Conservation (phyloP, 148 eudicot genomes). For the Selenicereus undatus region DNA sequence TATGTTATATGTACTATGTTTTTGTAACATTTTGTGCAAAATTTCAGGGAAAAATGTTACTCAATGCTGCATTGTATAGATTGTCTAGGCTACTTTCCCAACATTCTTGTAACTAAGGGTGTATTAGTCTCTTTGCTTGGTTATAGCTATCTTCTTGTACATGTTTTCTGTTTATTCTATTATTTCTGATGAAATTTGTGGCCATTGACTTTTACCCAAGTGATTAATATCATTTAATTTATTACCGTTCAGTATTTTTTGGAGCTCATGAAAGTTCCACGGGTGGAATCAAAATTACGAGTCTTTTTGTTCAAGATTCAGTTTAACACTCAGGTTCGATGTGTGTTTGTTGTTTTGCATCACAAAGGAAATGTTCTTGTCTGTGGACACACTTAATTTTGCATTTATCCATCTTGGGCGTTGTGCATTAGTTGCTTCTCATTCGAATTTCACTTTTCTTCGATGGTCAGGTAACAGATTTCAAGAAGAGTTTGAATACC, state of each 20-base stretch:
- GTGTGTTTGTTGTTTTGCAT: constrained; percentile 15
- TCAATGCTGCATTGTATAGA: not conserved
- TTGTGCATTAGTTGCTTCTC: constrained; percentile 8
- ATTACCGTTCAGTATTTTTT: constrained; percentile 57
- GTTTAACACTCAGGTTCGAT: constrained; percentile 76
- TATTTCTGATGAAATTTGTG: not conserved
- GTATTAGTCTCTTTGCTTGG: not conserved
- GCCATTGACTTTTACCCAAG: not conserved
- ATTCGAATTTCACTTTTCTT: constrained; percentile 4
- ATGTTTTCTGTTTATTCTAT: too few relatives aligned
- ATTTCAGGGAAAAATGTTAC: not conserved
- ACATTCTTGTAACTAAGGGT: not conserved
- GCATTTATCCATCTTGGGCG: not conserved
- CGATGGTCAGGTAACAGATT: constrained; percentile 62
- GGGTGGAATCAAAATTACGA: constrained; percentile 88
- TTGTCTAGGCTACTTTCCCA: not conserved
- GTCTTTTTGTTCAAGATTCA: constrained; percentile 95
- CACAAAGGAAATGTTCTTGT: constrained; percentile 3
- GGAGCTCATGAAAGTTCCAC: constrained; percentile 97
- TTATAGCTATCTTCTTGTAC: not conserved
- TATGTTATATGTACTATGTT: not conserved
- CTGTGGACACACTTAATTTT: not conserved
- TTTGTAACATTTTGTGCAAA: not conserved
- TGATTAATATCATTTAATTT: constrained; percentile 3
- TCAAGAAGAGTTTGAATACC: constrained; percentile 64